Base-by-base conservation (phyloP, 2,329 filamentous ascomycete species). In the Hypoxylon sp. region DNA sequence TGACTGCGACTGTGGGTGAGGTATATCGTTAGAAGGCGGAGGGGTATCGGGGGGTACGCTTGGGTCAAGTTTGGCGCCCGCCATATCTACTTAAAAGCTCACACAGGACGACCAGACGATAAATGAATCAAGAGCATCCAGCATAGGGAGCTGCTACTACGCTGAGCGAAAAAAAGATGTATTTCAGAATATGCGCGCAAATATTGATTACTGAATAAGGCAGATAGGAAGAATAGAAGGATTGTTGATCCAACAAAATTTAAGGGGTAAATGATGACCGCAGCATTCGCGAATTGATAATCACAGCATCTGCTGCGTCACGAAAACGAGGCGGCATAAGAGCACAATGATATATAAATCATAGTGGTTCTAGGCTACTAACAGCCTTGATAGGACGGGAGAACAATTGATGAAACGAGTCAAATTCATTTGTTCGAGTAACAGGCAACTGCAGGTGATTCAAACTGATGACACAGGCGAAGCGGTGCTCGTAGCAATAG, bases 31-130 rank as follows among this genome's bases (percentile, higher is more conserved):
- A 55, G 68, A 34, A 46, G 71, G 34, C 19, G 69, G 34, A 41
- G 69, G n/a, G 43, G 65, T 53, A 48, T 57, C 58, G 66, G 68
- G 69, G 63, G 68, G 72, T 65, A 60, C 69, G 45, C 57, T 75
- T 36, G 73, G 43, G 48, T 76, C 74, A 49, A 67, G 23, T 46
- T 69, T 63, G 28, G 74, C 34, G 32, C 75, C 73, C 62, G 76
- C 71, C 75, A 76, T 75, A 43, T 69, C 25, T 64, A 45, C 48
- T 57, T 38, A 34, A n/a, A 50, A 2, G n/a, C 58, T 55, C 50
- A 53, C 38, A 38, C 49, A 6, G 38, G 48, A 46, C n/a, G 55
- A 32, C 41, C 59, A 55, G 36, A 48, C 21, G 23, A 49, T 48
- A 57, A 41, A 38, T 38, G 30, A 64, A 64, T 48, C 45, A 38